Evolutionary conservation across 164 flowering plant genomes (phyloP), one percentile per base, ranked within the genome.

Genomic region (Macadamia integrifolia): DNA sequence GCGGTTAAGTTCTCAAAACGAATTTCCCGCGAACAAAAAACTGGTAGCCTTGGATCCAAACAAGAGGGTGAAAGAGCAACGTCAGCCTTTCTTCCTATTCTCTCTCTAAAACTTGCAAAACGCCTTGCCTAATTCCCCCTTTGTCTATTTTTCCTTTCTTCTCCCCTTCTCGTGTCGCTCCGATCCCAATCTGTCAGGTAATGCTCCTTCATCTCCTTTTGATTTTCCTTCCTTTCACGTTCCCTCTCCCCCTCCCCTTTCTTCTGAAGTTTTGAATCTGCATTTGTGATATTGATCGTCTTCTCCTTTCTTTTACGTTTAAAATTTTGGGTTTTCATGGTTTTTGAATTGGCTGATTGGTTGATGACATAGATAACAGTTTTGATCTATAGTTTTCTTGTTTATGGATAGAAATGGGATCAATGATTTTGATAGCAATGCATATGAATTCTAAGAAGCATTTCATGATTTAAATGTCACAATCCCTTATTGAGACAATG

Each of bases 11-110:
- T 23, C 68, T 66, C 42, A 23, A 56, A 66, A 66, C 68, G 48
- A 32, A 17, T 66, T 66, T 56, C 68, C 68, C 68, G 68, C 68
- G 23, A 66, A 66, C 68, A 30, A 29, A 65, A 23, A 52, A 6
- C 29, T 32, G 6, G 6, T n/a, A 17, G 40, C 40, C 23, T 11
- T 44, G 18, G 5, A 3, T 7, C n/a, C 62, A 13, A 30, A 30
- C 14, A 6, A 29, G 35, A 35, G n/a, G 43, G 43, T 23, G 32
- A 14, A 5, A 14, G n/a, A 1, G 23, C 6, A 31, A 31, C 6
- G 12, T 23, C n/a, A 12, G 23, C 43, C 43, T 13, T 11, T 44
- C 44, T 59, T 50, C 60, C 70, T 66, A 56, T 30, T 12, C 31
- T 17, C 5, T 35, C 40, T 35, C 40, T 35, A 5, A 15, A 9